These are phyloP conservation scores for Nigrospora sphaerica DNA, from an alignment of 2,329 filamentous ascomycete genomes.

Conservation along the genomic window DNA sequence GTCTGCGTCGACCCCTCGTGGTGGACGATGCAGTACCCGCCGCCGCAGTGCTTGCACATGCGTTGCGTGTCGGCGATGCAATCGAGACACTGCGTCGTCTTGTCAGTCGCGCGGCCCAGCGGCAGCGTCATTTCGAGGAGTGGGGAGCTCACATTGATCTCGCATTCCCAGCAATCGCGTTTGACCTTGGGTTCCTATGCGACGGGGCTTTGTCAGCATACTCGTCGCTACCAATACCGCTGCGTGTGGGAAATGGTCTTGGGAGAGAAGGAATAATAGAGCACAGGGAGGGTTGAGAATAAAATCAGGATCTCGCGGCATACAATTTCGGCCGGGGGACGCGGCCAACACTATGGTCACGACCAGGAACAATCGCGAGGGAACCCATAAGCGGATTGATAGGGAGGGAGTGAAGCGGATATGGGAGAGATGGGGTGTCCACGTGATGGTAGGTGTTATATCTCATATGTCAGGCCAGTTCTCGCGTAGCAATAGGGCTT, in stretches of 20 bases:
- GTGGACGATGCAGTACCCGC: constrained; percentile 77
- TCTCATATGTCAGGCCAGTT: no score
- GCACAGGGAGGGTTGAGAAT: neutral
- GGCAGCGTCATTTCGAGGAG: neutral
- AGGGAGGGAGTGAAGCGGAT: no score
- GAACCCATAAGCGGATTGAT: no score
- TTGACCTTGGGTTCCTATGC: constrained; percentile 50
- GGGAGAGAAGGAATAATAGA: neutral
- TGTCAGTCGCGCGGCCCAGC: constrained; percentile 4
- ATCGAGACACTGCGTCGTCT: constrained; percentile 54
- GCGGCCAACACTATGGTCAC: neutral
- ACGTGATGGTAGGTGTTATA: no score
- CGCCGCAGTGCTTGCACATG: constrained; percentile 63
- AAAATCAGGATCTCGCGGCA: constrained; percentile 13
- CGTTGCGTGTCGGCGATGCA: constrained; percentile 69
- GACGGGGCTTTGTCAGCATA: constrained; percentile 8
- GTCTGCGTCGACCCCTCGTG: constrained; percentile 73
- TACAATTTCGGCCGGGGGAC: constrained; percentile 15
- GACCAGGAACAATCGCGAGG: neutral
- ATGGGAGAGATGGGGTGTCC: no score
- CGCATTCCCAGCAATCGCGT: constrained; percentile 77
- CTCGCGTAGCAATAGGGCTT: no score
- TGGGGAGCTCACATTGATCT: constrained; percentile 57
- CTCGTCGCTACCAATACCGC: no score
- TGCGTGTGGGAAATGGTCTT: no score